Conservation (phyloP, 1,284 basidiomycete species). For the Dichomitus squalens region DNA sequence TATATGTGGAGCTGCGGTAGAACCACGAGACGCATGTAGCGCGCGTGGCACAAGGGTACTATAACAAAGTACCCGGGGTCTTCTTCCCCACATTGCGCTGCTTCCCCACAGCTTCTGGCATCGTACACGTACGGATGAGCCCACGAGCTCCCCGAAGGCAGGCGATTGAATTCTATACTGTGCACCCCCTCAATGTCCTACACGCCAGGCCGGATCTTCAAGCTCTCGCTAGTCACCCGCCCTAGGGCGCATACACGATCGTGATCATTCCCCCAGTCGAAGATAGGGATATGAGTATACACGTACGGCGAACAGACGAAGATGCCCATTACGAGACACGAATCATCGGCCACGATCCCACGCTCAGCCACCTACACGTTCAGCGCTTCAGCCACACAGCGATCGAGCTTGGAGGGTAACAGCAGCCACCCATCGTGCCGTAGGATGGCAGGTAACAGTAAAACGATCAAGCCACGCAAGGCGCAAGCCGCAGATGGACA, state of each 20-base stretch:
- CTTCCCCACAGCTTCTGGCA: background rate
- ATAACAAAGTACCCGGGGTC: background rate
- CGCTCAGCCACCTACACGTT: too few species aligned
- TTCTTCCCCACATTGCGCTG: slow-evolving; percentile 1
- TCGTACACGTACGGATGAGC: background rate
- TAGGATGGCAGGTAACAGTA: background rate
- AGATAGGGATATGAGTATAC: background rate
- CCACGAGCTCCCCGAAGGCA: background rate
- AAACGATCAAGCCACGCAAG: background rate
- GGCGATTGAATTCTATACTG: background rate
- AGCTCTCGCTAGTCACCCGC: background rate
- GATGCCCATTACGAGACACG: background rate
- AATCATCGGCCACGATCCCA: too few species aligned
- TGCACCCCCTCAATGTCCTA: background rate
- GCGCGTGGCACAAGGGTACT: background rate
- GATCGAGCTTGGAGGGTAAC: too few species aligned
- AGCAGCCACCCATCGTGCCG: background rate
- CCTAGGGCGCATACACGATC: background rate
- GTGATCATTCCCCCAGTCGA: background rate
- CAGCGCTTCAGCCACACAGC: too few species aligned
- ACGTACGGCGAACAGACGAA: background rate
- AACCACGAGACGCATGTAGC: background rate
- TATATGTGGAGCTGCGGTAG: background rate
- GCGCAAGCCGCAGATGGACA: background rate
- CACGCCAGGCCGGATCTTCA: slow-evolving; percentile 1